phyloP scores from a whole-genome alignment of 2,329 filamentous ascomycete species.

The Pseudogymnoascus sp. region DNA sequence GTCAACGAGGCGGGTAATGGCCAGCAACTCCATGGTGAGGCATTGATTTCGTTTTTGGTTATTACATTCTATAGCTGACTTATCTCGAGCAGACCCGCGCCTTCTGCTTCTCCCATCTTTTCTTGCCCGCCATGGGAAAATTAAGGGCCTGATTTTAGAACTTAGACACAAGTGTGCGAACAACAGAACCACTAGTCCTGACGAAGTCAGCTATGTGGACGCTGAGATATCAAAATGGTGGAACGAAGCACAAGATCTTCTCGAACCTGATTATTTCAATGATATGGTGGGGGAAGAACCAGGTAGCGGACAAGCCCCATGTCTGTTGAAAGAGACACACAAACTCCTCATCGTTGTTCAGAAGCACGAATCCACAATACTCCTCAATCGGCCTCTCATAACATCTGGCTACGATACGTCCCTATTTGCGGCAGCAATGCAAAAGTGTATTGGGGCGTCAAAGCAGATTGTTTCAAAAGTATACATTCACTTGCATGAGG shows the following conservation, averaged over 20 bases:
- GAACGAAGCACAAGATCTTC: conserved; percentile 43
- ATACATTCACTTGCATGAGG: conserved; percentile 37
- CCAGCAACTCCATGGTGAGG: conserved; percentile 14
- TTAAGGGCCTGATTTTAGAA: conserved; percentile 44
- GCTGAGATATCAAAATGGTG: conserved; percentile 44
- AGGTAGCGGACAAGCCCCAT: conserved; percentile 11
- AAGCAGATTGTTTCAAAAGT: conserved; percentile 22
- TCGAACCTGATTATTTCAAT: conserved; percentile 30
- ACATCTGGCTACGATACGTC: conserved; percentile 36
- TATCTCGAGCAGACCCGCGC: conserved; percentile 19
- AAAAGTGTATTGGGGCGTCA: conserved; percentile 43
- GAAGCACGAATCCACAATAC: conserved; percentile 43
- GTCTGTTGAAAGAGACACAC: conserved; percentile 29
- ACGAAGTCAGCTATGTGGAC: conserved; percentile 38
- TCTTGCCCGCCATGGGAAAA: conserved; percentile 39
- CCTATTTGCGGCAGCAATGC: conserved; percentile 40
- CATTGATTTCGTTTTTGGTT: conserved; percentile 2
- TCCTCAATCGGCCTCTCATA: conserved; percentile 42
- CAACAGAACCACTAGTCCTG: conserved; percentile 35
- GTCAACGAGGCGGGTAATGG: conserved; percentile 12
- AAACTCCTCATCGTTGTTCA: conserved; percentile 35
- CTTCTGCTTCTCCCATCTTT: conserved; percentile 28
- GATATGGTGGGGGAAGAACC: conserved; percentile 5
- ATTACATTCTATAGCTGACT: conserved; percentile 10
- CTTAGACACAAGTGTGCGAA: conserved; percentile 44